A percentile compares a stretch with the other conserved stretches of the same genome.
Conservation (phyloP, 106 monocot species). For the Allium sativum region DNA sequence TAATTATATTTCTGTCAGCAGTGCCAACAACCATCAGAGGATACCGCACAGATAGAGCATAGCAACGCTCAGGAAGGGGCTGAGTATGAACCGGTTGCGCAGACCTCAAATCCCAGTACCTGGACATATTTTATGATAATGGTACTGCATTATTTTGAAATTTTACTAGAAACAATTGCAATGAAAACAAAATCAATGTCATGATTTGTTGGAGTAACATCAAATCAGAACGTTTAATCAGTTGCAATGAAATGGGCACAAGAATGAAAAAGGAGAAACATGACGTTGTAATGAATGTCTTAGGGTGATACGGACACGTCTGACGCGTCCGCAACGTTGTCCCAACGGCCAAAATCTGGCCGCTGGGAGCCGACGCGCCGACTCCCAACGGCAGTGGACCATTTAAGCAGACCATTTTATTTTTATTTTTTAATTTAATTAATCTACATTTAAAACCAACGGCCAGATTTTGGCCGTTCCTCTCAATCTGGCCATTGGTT, state of each 20-base stretch:
- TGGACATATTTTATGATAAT: constrained; percentile 13
- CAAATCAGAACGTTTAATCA: background rate
- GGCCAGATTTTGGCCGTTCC: too few relatives aligned
- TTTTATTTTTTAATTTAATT: too few relatives aligned
- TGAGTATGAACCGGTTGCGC: constrained; percentile 91
- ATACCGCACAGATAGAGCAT: constrained; percentile 62
- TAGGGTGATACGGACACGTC: too few relatives aligned
- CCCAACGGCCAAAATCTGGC: too few relatives aligned
- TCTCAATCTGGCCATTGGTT: too few relatives aligned
- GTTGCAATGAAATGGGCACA: background rate
- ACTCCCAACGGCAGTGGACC: too few relatives aligned
- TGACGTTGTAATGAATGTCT: too few relatives aligned
- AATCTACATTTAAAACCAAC: too few relatives aligned
- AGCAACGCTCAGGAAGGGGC: constrained; percentile 87
- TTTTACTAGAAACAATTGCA: background rate
- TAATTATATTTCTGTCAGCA: constrained; percentile 72
- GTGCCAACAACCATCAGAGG: constrained; percentile 97
- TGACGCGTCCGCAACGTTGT: too few relatives aligned
- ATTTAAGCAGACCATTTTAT: too few relatives aligned
- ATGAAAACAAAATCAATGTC: background rate
- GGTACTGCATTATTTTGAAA: background rate
- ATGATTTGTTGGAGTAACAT: background rate
- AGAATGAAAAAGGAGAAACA: too few relatives aligned
- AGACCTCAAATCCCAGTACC: constrained; percentile 94
- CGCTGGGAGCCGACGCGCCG: too few relatives aligned